Evolutionary conservation across 208 protist genomes (phyloP).

Genomic region (Acanthamoeba castellanii): DNA sequence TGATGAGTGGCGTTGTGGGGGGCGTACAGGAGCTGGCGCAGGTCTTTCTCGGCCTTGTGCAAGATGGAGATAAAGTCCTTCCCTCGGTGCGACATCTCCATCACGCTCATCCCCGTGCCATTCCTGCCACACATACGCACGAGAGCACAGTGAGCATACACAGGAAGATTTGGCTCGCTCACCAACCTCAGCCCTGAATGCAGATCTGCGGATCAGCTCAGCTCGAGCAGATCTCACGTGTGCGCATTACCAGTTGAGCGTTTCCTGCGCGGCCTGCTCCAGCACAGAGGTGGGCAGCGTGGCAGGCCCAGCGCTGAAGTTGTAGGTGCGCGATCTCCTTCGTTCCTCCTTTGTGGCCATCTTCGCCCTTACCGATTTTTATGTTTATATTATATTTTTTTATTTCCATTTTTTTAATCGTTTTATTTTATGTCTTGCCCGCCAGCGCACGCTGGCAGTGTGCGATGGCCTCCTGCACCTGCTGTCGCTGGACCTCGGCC

Average conservation of each 20-base stretch:
- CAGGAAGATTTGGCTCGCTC: not conserved
- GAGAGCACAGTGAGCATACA: too few relatives aligned
- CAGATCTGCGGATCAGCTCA: too few relatives aligned
- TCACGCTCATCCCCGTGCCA: slow-evolving; percentile 87
- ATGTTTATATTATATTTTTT: not conserved
- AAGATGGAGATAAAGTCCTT: slow-evolving; percentile 86
- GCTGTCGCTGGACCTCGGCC: not conserved
- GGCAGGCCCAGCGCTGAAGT: slow-evolving; percentile 92
- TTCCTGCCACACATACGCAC: not conserved
- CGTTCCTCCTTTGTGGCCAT: slow-evolving; percentile 41
- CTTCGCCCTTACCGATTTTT: not conserved
- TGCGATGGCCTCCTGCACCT: not conserved
- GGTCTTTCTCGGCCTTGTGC: slow-evolving; percentile 81
- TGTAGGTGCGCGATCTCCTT: slow-evolving; percentile 80
- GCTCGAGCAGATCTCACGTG: not conserved
- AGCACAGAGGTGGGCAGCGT: slow-evolving; percentile 88
- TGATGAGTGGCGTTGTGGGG: not conserved
- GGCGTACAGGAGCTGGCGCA: slow-evolving; percentile 83
- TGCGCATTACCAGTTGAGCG: slow-evolving; percentile 83
- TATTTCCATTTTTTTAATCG: not conserved
- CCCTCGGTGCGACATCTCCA: slow-evolving; percentile 90
- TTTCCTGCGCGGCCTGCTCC: slow-evolving; percentile 81
- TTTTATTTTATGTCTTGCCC: not conserved
- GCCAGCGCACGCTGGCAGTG: not conserved
- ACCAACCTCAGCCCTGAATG: not conserved